Conservation (phyloP, 495 filamentous ascomycete genomes). For the Tuber microsphaerosporum region DNA sequence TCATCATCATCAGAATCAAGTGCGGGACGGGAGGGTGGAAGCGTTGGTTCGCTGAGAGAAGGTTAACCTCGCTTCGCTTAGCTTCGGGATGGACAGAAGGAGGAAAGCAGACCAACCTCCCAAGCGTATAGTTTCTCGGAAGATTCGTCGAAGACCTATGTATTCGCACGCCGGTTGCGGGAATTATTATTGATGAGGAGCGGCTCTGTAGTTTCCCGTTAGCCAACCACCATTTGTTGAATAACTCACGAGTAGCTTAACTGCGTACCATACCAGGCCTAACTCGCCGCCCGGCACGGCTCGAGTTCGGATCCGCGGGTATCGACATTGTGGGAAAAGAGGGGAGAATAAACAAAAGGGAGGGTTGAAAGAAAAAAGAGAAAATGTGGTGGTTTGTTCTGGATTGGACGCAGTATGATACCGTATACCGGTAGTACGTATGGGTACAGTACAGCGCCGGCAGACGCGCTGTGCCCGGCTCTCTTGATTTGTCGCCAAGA, state of each 20-base stretch:
- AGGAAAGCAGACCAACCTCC: conserved; percentile 7
- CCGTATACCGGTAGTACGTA: neutral
- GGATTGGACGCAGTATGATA: neutral
- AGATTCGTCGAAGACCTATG: conserved; percentile 30
- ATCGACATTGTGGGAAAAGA: neutral
- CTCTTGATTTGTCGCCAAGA: neutral
- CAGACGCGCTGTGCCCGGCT: neutral
- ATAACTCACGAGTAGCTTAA: neutral
- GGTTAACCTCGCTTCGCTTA: neutral
- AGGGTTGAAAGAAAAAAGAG: neutral
- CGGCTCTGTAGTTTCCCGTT: neutral
- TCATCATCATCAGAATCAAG: conserved; percentile 1
- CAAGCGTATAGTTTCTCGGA: conserved; percentile 32
- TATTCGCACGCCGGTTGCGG: conserved; percentile 34
- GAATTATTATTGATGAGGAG: conserved; percentile 31
- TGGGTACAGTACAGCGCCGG: neutral
- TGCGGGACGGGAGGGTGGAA: neutral
- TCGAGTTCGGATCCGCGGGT: neutral
- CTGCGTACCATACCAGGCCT: neutral
- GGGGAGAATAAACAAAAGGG: neutral
- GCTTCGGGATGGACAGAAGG: neutral
- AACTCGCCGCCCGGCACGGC: neutral
- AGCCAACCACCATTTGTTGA: neutral
- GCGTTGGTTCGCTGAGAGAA: conserved; percentile 12
- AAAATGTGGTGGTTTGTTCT: neutral